These are phyloP conservation scores for Trichoderma koningii DNA, from an alignment of 2,329 filamentous ascomycete genomes.

Conservation along the genomic window DNA sequence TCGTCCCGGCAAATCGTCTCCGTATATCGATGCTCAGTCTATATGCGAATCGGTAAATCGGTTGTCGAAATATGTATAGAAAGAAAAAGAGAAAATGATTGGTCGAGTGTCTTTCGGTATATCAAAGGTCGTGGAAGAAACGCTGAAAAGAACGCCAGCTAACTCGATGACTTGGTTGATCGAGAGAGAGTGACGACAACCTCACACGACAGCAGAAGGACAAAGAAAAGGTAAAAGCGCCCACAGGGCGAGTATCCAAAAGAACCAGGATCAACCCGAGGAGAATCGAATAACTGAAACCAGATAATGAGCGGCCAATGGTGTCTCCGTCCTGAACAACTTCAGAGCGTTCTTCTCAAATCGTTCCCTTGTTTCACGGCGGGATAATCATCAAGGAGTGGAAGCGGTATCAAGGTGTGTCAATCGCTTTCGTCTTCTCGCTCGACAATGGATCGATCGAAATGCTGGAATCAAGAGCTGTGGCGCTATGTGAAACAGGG, in stretches of 20 bases:
- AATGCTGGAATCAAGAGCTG: slow-evolving; percentile 7
- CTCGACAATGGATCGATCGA: not conserved
- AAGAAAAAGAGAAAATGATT: slow-evolving; percentile 24
- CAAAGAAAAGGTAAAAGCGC: slow-evolving; percentile 29
- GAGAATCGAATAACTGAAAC: slow-evolving; percentile 29
- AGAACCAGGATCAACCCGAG: slow-evolving; percentile 22
- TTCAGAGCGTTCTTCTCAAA: not conserved
- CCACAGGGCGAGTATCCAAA: slow-evolving; percentile 33
- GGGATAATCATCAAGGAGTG: slow-evolving; percentile 19
- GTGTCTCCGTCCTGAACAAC: not conserved
- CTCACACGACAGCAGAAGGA: slow-evolving; percentile 14
- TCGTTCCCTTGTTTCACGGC: slow-evolving; percentile 1
- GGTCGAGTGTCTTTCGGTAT: slow-evolving; percentile 17
- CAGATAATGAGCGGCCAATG: slow-evolving; percentile 28
- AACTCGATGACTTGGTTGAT: slow-evolving; percentile 1
- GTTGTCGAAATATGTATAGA: not conserved
- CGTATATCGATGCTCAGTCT: slow-evolving; percentile 7
- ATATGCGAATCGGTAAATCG: slow-evolving; percentile 5
- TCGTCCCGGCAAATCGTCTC: slow-evolving; percentile 8
- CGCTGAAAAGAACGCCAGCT: slow-evolving; percentile 10
- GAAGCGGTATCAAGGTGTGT: not conserved
- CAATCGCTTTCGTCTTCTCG: not conserved
- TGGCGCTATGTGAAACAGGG: slow-evolving; percentile 12
- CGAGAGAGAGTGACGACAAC: slow-evolving; percentile 6
- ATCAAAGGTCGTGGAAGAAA: not conserved